Base-by-base conservation (phyloP, 257 asterid genomes). In the Solanum appendiculatum region DNA sequence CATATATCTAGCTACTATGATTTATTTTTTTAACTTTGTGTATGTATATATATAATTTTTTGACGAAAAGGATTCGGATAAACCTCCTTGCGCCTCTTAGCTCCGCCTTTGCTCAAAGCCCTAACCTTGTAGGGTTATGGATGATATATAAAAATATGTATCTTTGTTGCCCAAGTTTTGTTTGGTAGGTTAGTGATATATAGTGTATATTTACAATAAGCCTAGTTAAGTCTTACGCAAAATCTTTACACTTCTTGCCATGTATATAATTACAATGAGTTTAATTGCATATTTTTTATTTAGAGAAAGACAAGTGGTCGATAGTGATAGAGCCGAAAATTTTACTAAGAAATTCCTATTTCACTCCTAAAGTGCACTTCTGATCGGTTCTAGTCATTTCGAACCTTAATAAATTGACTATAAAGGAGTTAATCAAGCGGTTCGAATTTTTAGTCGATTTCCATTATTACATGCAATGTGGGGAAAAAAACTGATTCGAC, bases 341-440 rank as follows among this genome's bases (percentile, higher is more conserved):
- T 54, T 56, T 7, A 21, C 2, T 56, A 56, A 21, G 12, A 0
- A 56, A 56, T 1, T 56, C 20, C 5, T 20, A 9, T 21, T 56
- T 21, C 29, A 9, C 14, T 6, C 2, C 3, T 58, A 58, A 58
- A 58, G 9, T 21, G 2, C 3, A 21, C 29, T 1, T 58, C 1
- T 23, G 3, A 58, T 23, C 21, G 1, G 2, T 21, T 23, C 6
- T 1, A 3, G 1, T 0, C 0, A 56, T 8, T 21, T 0, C 27
- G 21, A 0, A 9, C 27, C 27, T 21, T 56, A 56, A 21, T 56
- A 2, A 58, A 21, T 21, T 58, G 66, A 8, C 64, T 20, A 54
- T 54, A 25, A 54, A 54, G 11, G 18, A 54, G 0, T 56, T 25
- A 18, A 56, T 56, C 54, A 46, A 13, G 18, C 18, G 7, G 2